phyloP scores from a whole-genome alignment of 1,284 basidiomycete genomes.

The Apiotrichum domesticum region DNA sequence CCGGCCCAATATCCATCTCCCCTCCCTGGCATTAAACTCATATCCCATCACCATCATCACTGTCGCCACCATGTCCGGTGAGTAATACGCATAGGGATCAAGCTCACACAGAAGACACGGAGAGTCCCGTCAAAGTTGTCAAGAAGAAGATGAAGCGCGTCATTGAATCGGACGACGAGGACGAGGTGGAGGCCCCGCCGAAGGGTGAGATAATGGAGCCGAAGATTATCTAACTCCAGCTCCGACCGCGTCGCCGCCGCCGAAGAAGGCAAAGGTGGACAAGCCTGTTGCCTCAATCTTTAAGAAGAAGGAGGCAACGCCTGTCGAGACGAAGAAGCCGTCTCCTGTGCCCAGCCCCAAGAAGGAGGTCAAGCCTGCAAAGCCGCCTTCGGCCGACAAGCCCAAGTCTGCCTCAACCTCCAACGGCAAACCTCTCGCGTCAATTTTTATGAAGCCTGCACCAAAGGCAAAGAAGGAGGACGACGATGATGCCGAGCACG shows the following conservation, averaged over 20 bases:
- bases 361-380: background rate
- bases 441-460: constrained; percentile 43
- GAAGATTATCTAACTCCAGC: background rate
- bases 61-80: constrained; percentile 15
- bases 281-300: constrained; percentile 26
- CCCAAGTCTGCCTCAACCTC: constrained; percentile 3
- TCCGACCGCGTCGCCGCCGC: constrained; percentile 26
- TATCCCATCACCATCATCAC: background rate
- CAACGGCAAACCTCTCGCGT: constrained; percentile 43
- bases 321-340: background rate
- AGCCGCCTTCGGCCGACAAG: constrained; percentile 3
- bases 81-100: background rate
- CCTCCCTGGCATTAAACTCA: no score
- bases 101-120: constrained; percentile 13
- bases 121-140: constrained; percentile 20
- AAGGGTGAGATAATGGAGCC: constrained; percentile 6
- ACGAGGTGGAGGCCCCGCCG: constrained; percentile 23
- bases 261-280: constrained; percentile 32
- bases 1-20: background rate
- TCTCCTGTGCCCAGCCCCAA: background rate
- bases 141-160: constrained; percentile 56
- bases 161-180: constrained; percentile 62
- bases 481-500: constrained; percentile 26
- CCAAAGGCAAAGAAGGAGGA: constrained; percentile 25
- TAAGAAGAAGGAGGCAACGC: constrained; percentile 1